These are phyloP conservation scores for Ascocoryne sarcoides DNA, from an alignment of 2,329 filamentous ascomycete species.

Conservation along the genomic window DNA sequence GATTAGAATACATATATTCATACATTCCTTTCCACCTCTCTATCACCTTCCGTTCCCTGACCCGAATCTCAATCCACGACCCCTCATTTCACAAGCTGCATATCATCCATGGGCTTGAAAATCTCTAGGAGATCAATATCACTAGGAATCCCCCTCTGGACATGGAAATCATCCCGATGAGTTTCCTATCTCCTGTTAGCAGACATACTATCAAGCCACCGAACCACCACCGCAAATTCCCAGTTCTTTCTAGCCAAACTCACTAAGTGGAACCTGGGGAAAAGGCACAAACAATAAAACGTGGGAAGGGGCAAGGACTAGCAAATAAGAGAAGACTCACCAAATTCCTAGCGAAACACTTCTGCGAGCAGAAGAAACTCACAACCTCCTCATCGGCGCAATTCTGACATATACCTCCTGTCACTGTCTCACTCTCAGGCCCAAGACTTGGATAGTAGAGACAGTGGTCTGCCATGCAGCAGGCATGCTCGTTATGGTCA, in stretches of 20 bases:
- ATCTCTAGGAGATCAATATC: neutral
- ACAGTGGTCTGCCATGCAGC: constrained; percentile 17
- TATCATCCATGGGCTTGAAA: no score
- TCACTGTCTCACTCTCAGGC: constrained; percentile 10
- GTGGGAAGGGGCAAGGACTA: no score
- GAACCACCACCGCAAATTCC: no score
- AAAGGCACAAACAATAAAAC: no score
- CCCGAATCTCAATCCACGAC: no score
- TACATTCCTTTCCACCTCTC: no score
- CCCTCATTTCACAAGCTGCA: no score
- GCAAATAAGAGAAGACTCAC: constrained; percentile 10
- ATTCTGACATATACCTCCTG: constrained; percentile 16
- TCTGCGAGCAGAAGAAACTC: constrained; percentile 20
- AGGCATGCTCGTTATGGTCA: constrained; percentile 17
- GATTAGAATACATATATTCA: no score
- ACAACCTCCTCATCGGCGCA: constrained; percentile 16
- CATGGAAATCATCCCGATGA: neutral
- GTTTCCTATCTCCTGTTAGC: neutral
- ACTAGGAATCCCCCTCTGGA: neutral
- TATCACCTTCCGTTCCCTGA: no score
- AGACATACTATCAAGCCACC: no score
- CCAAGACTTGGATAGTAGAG: constrained; percentile 13
- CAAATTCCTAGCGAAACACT: constrained; percentile 20
- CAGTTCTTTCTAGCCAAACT: no score
- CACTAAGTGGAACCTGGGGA: no score